Evolutionary conservation across 2,329 filamentous ascomycete species (phyloP).

Genomic region (Apiospora saccharicola): DNA sequence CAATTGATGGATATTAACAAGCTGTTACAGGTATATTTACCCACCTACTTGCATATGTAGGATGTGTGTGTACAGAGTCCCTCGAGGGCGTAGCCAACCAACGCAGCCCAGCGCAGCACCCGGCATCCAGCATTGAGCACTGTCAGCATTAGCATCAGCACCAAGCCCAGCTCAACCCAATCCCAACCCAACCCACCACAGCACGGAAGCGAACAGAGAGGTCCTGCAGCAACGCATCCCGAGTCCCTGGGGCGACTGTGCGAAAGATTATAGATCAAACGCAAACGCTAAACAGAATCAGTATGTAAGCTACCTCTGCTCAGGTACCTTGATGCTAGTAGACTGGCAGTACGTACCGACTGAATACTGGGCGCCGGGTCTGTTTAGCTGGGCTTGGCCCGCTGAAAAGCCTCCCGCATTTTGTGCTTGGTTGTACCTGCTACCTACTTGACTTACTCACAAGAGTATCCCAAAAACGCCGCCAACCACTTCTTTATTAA

Average conservation of each 20-base stretch:
- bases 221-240: conserved; percentile 18
- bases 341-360: background rate
- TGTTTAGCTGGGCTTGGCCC: background rate
- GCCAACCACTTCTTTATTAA: conserved; percentile 17
- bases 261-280: conserved; percentile 21
- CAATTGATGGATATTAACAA: background rate
- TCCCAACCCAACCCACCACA: conserved; percentile 1
- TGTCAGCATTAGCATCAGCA: background rate
- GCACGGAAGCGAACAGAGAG: conserved; percentile 18
- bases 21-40: background rate
- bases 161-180: conserved; percentile 4
- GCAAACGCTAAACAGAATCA: conserved; percentile 18
- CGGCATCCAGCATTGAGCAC: conserved; percentile 13
- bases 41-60: background rate
- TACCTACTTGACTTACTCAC: conserved; percentile 14
- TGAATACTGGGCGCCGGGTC: background rate
- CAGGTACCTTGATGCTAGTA: background rate
- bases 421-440: conserved; percentile 4
- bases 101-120: background rate
- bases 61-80: background rate
- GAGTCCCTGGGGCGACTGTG: conserved; percentile 18
- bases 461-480: background rate
- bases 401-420: conserved; percentile 16
- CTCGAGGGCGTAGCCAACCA: conserved; percentile 1
- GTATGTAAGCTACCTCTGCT: background rate